Conservation (phyloP, 768 basidiomycete genomes). For the Phylloporus sp. region DNA sequence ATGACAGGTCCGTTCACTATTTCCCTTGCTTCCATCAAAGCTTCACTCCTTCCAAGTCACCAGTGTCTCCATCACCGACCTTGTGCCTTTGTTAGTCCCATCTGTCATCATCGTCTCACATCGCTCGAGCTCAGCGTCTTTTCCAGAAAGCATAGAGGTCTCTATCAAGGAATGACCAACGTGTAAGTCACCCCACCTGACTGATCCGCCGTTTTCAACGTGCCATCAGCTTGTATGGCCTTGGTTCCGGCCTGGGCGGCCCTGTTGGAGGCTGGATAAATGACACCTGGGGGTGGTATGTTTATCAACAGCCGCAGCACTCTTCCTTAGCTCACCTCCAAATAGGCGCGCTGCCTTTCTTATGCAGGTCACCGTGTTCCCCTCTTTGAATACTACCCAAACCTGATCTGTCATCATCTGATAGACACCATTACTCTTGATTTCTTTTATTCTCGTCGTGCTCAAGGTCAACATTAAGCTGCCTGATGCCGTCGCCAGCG, state of each 20-base stretch:
- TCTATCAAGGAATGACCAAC: constrained; percentile 91
- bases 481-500: constrained; percentile 61
- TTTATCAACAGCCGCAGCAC: not conserved
- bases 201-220: constrained; percentile 3
- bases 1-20: constrained; percentile 64
- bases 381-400: not conserved
- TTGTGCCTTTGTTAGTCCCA: constrained; percentile 74
- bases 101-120: not conserved
- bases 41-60: constrained; percentile 50
- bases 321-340: constrained; percentile 7
- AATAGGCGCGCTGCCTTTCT: constrained; percentile 82
- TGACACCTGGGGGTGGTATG: constrained; percentile 82
- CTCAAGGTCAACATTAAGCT: constrained; percentile 76
- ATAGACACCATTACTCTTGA: constrained; percentile 72
- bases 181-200: constrained; percentile 47
- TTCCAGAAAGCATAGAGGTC: constrained; percentile 72
- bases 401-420: constrained; percentile 13
- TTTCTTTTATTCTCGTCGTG: constrained; percentile 67
- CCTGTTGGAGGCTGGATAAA: constrained; percentile 83
- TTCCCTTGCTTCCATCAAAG: constrained; percentile 9
- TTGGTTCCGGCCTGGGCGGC: constrained; percentile 78
- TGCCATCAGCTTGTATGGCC: constrained; percentile 64
- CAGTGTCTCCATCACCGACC: constrained; percentile 80
- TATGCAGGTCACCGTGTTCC: constrained; percentile 57
- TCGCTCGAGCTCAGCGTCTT: not conserved